These are phyloP conservation scores for Zymoseptoria brevis DNA, from an alignment of 2,329 filamentous ascomycete species.

Conservation along the genomic window DNA sequence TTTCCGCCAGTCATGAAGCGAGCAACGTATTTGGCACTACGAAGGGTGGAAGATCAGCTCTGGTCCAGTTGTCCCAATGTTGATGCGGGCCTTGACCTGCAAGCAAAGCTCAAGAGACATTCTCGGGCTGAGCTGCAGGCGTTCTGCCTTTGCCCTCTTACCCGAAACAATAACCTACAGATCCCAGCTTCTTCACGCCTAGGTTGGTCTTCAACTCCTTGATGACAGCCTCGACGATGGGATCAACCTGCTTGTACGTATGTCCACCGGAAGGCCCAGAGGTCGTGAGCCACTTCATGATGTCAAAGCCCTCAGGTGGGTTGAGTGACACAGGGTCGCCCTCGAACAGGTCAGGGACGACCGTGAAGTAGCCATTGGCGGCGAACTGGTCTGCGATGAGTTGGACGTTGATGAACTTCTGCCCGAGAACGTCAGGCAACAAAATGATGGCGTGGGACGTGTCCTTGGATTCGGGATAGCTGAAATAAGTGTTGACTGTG, in stretches of 20 bases:
- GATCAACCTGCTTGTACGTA: conserved; percentile 41
- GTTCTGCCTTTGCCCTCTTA: no score
- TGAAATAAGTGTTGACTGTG: conserved; percentile 49
- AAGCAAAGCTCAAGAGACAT: no score
- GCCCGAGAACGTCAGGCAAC: conserved; percentile 52
- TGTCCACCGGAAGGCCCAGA: conserved; percentile 31
- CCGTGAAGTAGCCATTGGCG: conserved; percentile 60
- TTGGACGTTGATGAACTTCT: conserved; percentile 44
- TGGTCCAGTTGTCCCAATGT: neutral
- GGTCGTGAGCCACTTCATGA: conserved; percentile 43
- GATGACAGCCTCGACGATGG: conserved; percentile 43
- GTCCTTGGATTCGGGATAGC: conserved; percentile 45
- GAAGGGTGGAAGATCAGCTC: neutral
- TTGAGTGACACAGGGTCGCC: conserved; percentile 55
- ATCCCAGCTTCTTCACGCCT: conserved; percentile 42
- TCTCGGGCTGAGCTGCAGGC: no score
- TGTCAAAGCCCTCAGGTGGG: conserved; percentile 41
- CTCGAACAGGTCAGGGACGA: conserved; percentile 64
- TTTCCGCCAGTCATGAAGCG: conserved; percentile 54
- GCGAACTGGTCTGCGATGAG: conserved; percentile 67
- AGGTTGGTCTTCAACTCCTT: conserved; percentile 40
- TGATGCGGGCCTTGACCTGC: neutral
- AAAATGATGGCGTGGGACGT: conserved; percentile 50
- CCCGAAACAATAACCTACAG: conserved; percentile 34
- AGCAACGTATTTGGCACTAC: conserved; percentile 47